Percentiles rank a stretch among this genome's conserved stretches.
These are phyloP conservation scores for Solanum hybrid DNA, from an alignment of 305 asterid species.

Conservation along the genomic window DNA sequence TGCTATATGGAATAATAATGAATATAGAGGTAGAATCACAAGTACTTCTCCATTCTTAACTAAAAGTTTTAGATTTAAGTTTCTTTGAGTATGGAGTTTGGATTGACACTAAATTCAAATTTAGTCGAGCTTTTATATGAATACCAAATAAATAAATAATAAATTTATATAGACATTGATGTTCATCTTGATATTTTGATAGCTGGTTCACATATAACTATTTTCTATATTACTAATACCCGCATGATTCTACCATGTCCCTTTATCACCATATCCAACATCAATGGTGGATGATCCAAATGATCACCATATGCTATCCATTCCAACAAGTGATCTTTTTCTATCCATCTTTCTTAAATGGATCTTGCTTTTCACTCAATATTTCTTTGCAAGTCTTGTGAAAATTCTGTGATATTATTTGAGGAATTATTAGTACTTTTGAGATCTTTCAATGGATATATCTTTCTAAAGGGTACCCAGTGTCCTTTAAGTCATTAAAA, in stretches of 20 bases:
- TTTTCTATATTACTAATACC: background rate
- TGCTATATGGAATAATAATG: background rate
- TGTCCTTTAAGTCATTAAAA: background rate
- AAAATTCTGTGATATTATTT: background rate
- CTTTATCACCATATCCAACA: background rate
- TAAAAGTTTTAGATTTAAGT: too few relatives aligned
- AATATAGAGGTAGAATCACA: background rate
- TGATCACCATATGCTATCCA: background rate
- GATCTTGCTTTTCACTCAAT: background rate
- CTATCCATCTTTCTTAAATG: background rate
- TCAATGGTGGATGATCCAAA: background rate
- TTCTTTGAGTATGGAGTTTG: too few relatives aligned
- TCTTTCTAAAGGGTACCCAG: background rate
- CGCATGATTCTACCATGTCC: background rate
- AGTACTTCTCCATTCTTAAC: too few relatives aligned
- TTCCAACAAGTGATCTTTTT: background rate
- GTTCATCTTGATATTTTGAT: too few relatives aligned
- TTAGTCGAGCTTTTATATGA: too few relatives aligned
- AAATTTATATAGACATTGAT: too few relatives aligned
- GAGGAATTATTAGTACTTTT: background rate
- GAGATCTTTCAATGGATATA: background rate
- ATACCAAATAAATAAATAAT: too few relatives aligned
- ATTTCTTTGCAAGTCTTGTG: background rate
- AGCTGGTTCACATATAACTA: background rate
- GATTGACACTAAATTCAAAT: too few relatives aligned